These are phyloP conservation scores for Bruguiera parviflora DNA, from an alignment of 345 rosid genomes.

Conservation along the genomic window DNA sequence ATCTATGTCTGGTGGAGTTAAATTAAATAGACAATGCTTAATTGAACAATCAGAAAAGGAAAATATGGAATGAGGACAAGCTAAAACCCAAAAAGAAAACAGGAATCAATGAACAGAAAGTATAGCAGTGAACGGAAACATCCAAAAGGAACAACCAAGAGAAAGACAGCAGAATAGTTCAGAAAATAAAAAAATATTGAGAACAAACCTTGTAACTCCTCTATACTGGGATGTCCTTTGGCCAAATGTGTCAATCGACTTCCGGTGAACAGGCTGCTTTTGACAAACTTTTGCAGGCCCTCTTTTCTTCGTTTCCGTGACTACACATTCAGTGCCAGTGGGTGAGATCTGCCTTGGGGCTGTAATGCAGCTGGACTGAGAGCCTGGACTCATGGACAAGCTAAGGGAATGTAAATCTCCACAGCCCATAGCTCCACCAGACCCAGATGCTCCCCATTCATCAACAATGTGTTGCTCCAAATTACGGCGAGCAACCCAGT, in stretches of 20 bases:
- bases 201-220: conserved; percentile 79
- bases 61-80: background rate
- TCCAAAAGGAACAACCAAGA: no score
- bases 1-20: conserved; percentile 49
- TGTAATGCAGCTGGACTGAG: conserved; percentile 45
- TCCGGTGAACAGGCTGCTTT: conserved; percentile 70
- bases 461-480: conserved; percentile 38
- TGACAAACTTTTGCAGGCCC: conserved; percentile 44
- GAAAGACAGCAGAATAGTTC: no score
- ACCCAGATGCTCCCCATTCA: conserved; percentile 10
- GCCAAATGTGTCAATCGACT: conserved; percentile 73
- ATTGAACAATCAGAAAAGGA: background rate
- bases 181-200: background rate
- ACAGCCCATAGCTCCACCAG: conserved; percentile 24
- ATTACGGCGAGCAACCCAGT: conserved; percentile 39
- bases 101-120: background rate
- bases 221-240: conserved; percentile 93
- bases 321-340: conserved; percentile 27
- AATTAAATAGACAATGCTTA: conserved; percentile 1
- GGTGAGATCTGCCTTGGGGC: conserved; percentile 35
- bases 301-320: conserved; percentile 55
- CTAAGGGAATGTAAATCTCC: conserved; percentile 43
- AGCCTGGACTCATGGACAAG: conserved; percentile 52
- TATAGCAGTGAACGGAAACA: no score
- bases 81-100: background rate